These are phyloP conservation scores for Camellia oleifera DNA, from an alignment of 179 eudicot genomes.

Conservation along the genomic window DNA sequence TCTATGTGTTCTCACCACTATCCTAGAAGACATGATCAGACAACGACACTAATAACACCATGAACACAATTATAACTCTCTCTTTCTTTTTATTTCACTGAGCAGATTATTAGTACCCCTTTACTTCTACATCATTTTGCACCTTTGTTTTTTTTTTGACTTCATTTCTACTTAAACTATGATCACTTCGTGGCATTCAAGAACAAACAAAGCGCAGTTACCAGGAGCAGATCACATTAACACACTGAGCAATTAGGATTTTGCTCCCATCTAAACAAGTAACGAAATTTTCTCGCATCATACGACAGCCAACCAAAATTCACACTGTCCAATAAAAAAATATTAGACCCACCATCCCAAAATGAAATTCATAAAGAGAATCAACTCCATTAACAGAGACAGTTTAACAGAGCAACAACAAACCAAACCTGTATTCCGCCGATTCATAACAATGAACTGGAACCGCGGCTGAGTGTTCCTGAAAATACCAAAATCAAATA, in stretches of 20 bases:
- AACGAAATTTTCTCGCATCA: not conserved
- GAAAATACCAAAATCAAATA: constrained; percentile 13
- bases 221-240: not conserved
- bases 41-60: not conserved
- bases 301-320: not conserved
- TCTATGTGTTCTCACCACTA: not conserved
- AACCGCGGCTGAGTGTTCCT: constrained; percentile 88
- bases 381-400: not conserved
- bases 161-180: not conserved
- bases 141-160: not conserved
- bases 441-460: constrained; percentile 95
- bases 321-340: not conserved
- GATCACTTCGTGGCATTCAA: not conserved
- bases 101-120: not conserved
- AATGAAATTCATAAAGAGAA: not conserved
- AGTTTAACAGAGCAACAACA: not conserved
- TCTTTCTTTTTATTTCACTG: not conserved
- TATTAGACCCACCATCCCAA: not conserved
- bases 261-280: not conserved
- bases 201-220: not conserved
- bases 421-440: constrained; percentile 71
- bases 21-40: not conserved
- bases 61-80: not conserved
- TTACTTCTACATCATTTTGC: not conserved
- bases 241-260: not conserved